Evolutionary conservation across 164 flowering plant species (phyloP), one percentile per base, ranked within the genome.

Genomic region (Santalum album): DNA sequence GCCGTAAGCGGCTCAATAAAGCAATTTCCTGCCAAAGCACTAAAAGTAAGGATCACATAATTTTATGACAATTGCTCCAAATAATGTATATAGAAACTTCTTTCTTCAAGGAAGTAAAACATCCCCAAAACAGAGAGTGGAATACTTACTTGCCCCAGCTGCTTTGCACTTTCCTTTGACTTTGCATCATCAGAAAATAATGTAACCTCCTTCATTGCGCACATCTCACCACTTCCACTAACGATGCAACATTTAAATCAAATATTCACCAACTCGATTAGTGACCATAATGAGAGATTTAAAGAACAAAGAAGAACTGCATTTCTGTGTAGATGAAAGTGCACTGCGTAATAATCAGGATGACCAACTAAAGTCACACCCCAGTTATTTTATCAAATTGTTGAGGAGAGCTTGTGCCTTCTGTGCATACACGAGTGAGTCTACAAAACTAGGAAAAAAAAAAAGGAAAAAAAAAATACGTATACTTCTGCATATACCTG

Each of bases 171-270:
- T 79, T 90, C 97, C 67, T 75, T 90, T 39, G 97, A 90, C 72
- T 90, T 90, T 12, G 96, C 81, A 75, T 87, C 96, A 81, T 90
- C 97, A 45, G 92, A 75, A 65, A 87, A 81, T 61, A 90, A 65
- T 10, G 86, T 81, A 49, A 90, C 97, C 74, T 90, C 97, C 75
- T 90, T 90, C 96, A 90, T 90, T 29, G 97, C 96, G 77, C 97
- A 87, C 97, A 90, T 90, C 59, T 87, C 97, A 18, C 94, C 97
- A 61, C 86, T 90, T 65, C 82, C 97, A 73, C 97, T 90, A 58
- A 55, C 53, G 25, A 58, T 7, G 12, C 25, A 47, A 47, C 9
- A 23, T 15, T 42, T 25, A 6, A 18, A 11, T 58, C 26, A 63
- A 49, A 51, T 14, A 36, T 25, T n/a, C 14, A 44, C 32, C 50